Percentiles rank a stretch among this genome's conserved stretches.
phyloP scores from a whole-genome alignment of 2,329 filamentous ascomycete genomes.

The Neonectria punicea region DNA sequence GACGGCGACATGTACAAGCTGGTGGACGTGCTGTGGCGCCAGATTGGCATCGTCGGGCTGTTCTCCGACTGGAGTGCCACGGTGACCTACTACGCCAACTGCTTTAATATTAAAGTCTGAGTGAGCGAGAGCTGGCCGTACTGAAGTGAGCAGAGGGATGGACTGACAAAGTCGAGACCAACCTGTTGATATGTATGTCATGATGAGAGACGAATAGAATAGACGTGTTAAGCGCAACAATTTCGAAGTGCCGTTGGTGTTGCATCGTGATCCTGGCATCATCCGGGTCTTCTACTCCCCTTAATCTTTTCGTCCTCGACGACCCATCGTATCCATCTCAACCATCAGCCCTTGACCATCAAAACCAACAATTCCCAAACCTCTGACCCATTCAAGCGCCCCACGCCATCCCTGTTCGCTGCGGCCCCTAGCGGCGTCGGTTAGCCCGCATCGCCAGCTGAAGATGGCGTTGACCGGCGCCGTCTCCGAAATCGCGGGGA shows the following conservation, averaged over 20 bases:
- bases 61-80: constrained; percentile 78
- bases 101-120: constrained; percentile 58
- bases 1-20: constrained; percentile 75
- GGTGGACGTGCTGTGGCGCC: constrained; percentile 70
- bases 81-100: constrained; percentile 77
- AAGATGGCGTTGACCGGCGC: constrained; percentile 12
- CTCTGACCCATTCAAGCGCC: neutral
- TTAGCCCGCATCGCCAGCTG: constrained; percentile 10
- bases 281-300: neutral
- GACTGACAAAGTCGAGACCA: neutral
- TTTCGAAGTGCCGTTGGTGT: neutral
- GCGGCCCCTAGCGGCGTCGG: neutral
- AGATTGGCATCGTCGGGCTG: constrained; percentile 70
- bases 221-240: neutral
- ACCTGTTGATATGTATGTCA: constrained; percentile 10
- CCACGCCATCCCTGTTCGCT: neutral
- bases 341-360: neutral
- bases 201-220: constrained; percentile 3
- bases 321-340: neutral
- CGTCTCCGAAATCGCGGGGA: constrained; percentile 5
- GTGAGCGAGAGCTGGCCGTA: neutral
- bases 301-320: neutral
- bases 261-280: neutral
- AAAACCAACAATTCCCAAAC: neutral
- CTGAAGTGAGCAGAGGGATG: neutral